Base-by-base conservation (phyloP, 495 filamentous ascomycete species). In the Aspergillus affinis region DNA sequence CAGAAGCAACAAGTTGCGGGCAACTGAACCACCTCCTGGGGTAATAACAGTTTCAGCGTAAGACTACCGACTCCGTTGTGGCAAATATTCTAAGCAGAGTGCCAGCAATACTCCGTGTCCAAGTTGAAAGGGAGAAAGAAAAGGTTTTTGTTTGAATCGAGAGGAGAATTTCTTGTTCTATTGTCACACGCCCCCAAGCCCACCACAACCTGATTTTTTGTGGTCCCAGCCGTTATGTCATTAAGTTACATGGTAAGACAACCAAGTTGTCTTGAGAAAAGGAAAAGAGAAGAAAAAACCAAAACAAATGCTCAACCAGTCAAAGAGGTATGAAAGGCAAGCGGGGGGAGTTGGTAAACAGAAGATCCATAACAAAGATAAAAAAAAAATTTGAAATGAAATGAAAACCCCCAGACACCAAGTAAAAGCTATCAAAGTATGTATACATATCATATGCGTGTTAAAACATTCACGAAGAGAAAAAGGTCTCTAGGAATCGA, bases 141-240 rank as follows among this genome's bases (percentile, higher is more conserved):
- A 29, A 32, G 52, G 50, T 54, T 15, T 15, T 32, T 51, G 32
- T 48, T 59, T 63, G 30, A 74, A 78, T 70, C 66, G 74, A 81
- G 77, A 74, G 74, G 74, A 78, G 76, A 77, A 78, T 74, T 69
- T 78, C 73, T 66, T 68, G 69, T 74, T 78, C 73, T 78, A 78
- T 76, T 72, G 66, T 74, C 75, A 76, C 72, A 76, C 71, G 72
- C 69, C 74, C 75, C 54, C 72, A 74, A 69, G 65, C 67, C 68
- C 62, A 67, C 67, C 71, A 72, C 71, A 67, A 65, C 65, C 69
- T 70, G 74, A 56, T 26, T 69, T 78, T 66, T 71, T 66, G 68
- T 71, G 67, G 70, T 67, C 62, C 68, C 70, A 72, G 72, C 72
- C 75, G 73, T 73, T 72, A 74, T 73, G 71, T 78, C 75, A 78